These are phyloP conservation scores for Solanum chiquidenum DNA, from an alignment of 257 asterid genomes.

Conservation along the genomic window DNA sequence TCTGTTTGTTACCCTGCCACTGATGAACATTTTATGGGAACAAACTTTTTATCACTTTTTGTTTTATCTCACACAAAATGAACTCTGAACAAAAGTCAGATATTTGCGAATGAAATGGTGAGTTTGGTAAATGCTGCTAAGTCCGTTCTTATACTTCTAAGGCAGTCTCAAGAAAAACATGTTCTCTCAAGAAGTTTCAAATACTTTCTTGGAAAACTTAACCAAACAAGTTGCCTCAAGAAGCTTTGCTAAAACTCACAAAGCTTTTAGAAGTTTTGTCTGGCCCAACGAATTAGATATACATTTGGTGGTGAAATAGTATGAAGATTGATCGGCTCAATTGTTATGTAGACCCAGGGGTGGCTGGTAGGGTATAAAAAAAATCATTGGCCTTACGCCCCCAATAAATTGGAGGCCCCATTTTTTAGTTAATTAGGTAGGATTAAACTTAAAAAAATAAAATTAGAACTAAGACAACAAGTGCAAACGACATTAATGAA, in stretches of 20 bases:
- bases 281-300: background rate
- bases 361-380: too few relatives aligned
- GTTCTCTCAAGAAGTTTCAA: background rate
- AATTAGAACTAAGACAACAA: too few relatives aligned
- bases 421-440: too few relatives aligned
- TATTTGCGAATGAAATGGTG: background rate
- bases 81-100: background rate
- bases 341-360: too few relatives aligned
- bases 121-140: background rate
- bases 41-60: background rate
- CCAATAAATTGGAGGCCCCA: too few relatives aligned
- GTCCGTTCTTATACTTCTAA: background rate
- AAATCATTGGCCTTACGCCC: too few relatives aligned
- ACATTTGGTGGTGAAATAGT: too few relatives aligned
- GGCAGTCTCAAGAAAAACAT: background rate
- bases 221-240: background rate
- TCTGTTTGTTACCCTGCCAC: background rate
- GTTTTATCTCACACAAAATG: background rate
- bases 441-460: too few relatives aligned
- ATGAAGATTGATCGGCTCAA: too few relatives aligned
- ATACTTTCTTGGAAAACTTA: background rate
- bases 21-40: background rate
- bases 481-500: too few relatives aligned
- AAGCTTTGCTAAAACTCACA: background rate
- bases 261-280: background rate